These are phyloP conservation scores for Podospora appendiculata DNA, from an alignment of 495 filamentous ascomycete species.

Conservation along the genomic window DNA sequence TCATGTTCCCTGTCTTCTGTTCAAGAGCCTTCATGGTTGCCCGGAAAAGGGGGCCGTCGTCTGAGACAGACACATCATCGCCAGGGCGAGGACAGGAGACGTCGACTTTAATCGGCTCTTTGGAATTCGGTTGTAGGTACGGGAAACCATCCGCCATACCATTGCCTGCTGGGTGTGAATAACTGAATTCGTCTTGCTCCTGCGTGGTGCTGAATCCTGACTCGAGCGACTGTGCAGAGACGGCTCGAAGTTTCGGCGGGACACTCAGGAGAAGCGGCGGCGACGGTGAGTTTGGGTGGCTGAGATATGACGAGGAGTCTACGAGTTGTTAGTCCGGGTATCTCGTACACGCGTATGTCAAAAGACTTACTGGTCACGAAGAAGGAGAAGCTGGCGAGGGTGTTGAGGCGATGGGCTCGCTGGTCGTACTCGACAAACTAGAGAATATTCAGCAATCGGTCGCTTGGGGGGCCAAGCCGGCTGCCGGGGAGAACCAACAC, in stretches of 20 bases:
- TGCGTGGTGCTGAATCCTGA: conserved; percentile 60
- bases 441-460: conserved; percentile 16
- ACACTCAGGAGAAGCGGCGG: conserved; percentile 63
- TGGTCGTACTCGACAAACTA: conserved; percentile 95
- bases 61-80: conserved; percentile 77
- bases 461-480: background rate
- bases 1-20: conserved; percentile 94
- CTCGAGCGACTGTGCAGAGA: conserved; percentile 73
- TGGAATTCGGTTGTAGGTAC: conserved; percentile 26
- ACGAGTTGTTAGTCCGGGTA: background rate
- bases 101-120: conserved; percentile 72
- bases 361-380: conserved; percentile 71
- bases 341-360: too few relatives aligned
- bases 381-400: conserved; percentile 85
- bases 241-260: conserved; percentile 68
- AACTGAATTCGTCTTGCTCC: conserved; percentile 56
- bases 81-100: conserved; percentile 76
- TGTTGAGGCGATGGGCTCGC: conserved; percentile 78
- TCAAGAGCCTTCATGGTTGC: conserved; percentile 96
- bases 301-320: conserved; percentile 29
- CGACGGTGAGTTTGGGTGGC: conserved; percentile 48
- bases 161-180: conserved; percentile 46
- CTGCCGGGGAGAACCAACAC: conserved; percentile 39
- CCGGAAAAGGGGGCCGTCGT: conserved; percentile 93
- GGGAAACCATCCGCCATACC: conserved; percentile 33